phyloP scores from a whole-genome alignment of 192 early-diverging fungal species.

The Thoreauomyces humboldtii region DNA sequence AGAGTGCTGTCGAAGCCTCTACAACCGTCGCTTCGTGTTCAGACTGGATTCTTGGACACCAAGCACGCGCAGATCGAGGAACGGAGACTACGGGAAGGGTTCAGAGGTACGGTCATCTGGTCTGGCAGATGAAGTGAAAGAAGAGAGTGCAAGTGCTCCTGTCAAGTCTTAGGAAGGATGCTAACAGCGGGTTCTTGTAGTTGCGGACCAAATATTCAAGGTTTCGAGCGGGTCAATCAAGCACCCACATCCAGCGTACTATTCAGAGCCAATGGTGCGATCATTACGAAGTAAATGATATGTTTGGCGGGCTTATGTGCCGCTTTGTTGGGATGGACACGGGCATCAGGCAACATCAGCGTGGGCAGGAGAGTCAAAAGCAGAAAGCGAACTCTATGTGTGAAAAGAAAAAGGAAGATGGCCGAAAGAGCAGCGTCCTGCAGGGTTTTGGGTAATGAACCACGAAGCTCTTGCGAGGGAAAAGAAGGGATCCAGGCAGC shows the following conservation, averaged over 20 bases:
- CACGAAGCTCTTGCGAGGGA: too few species aligned
- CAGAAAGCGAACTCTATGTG: too few species aligned
- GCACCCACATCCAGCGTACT: conserved; percentile 29
- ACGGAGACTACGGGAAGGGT: conserved; percentile 14
- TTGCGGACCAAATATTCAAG: conserved; percentile 28
- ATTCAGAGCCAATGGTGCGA: conserved; percentile 9
- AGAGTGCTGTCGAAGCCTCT: conserved; percentile 26
- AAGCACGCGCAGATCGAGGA: conserved; percentile 34
- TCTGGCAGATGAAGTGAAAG: neutral
- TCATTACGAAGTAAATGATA: too few species aligned
- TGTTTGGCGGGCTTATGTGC: too few species aligned
- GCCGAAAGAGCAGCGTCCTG: too few species aligned
- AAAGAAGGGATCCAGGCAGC: too few species aligned
- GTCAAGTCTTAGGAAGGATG: neutral
- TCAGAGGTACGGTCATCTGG: conserved; percentile 30
- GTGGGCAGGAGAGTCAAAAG: too few species aligned
- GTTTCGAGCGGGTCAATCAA: conserved; percentile 22
- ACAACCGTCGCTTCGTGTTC: conserved; percentile 38
- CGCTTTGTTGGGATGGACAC: too few species aligned
- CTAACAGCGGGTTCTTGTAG: conserved; percentile 1
- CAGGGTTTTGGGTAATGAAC: too few species aligned
- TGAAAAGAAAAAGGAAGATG: too few species aligned
- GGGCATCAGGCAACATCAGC: too few species aligned
- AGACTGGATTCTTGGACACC: conserved; percentile 41
- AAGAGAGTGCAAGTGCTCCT: neutral